Conservation (phyloP, 73 alveolate species). For the Breviolum minutum region DNA sequence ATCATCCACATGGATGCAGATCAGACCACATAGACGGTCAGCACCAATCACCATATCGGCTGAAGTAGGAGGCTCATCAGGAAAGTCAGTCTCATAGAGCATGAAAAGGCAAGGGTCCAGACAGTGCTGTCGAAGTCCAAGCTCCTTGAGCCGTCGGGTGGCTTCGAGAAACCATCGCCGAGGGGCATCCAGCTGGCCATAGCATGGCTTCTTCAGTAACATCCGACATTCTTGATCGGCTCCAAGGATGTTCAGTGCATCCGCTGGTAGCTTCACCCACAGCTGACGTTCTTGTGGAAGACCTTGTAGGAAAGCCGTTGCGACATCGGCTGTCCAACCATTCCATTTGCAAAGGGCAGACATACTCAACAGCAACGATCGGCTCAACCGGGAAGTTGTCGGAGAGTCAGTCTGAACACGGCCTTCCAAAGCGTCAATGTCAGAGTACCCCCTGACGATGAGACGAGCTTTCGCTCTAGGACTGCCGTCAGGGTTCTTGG, state of each 20-base stretch:
- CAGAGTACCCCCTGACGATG: not conserved
- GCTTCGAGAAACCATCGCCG: not conserved
- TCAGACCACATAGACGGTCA: not conserved
- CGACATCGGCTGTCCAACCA: not conserved
- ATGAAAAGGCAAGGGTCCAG: not conserved
- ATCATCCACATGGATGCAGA: not conserved
- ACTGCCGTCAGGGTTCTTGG: not conserved
- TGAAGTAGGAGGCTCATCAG: no score
- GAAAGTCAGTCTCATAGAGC: not conserved
- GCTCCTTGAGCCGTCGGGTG: not conserved
- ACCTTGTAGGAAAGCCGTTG: not conserved
- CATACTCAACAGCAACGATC: not conserved
- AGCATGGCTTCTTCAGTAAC: conserved; percentile 1
- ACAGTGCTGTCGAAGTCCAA: not conserved
- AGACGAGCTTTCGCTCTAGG: not conserved
- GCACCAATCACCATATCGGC: not conserved
- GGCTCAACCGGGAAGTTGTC: not conserved
- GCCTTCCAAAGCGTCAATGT: not conserved
- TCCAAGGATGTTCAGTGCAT: not conserved
- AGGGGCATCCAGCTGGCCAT: conserved; percentile 7
- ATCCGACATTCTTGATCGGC: not conserved
- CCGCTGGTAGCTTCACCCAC: not conserved
- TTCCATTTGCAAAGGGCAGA: not conserved
- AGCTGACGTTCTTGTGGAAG: not conserved
- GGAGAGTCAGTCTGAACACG: not conserved